These are phyloP conservation scores for Tylopilus plumbeoviolaceoides DNA, from an alignment of 768 basidiomycete species.

Conservation along the genomic window DNA sequence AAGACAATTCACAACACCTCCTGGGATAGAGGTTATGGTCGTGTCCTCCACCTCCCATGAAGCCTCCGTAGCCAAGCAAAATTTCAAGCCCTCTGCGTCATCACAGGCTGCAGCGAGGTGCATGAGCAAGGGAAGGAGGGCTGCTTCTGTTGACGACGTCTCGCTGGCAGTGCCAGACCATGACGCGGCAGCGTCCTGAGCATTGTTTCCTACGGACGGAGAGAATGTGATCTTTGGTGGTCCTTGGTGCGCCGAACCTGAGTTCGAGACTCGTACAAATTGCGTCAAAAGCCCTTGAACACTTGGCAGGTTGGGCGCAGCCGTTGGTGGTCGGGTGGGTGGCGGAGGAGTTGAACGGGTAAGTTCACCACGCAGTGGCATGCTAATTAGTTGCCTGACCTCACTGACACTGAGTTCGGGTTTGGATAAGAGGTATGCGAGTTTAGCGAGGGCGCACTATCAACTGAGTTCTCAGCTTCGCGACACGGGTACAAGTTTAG, in stretches of 20 bases:
- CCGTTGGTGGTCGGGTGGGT: slow-evolving; percentile 37
- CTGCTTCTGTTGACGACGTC: slow-evolving; percentile 62
- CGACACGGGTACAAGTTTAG: not conserved
- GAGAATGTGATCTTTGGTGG: slow-evolving; percentile 39
- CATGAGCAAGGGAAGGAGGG: slow-evolving; percentile 71
- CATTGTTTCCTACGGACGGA: slow-evolving; percentile 34
- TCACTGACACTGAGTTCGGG: slow-evolving; percentile 63
- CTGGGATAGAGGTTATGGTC: slow-evolving; percentile 38
- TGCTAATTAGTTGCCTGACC: slow-evolving; percentile 70
- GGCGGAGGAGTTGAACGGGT: slow-evolving; percentile 49
- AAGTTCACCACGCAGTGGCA: slow-evolving; percentile 86
- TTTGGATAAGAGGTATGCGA: slow-evolving; percentile 87
- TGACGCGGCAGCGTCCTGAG: slow-evolving; percentile 47
- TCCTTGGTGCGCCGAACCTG: slow-evolving; percentile 35
- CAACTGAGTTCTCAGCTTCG: not conserved
- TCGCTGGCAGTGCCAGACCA: slow-evolving; percentile 82
- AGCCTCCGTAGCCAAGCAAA: slow-evolving; percentile 45
- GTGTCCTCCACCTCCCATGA: slow-evolving; percentile 23
- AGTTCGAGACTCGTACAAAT: slow-evolving; percentile 60
- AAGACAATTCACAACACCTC: slow-evolving; percentile 69
- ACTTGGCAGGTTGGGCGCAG: slow-evolving; percentile 48
- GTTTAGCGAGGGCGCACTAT: slow-evolving; percentile 86
- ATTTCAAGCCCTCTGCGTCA: slow-evolving; percentile 57
- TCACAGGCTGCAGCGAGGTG: slow-evolving; percentile 74
- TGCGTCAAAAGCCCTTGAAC: slow-evolving; percentile 65